Evolutionary conservation across 2,329 filamentous ascomycete genomes (phyloP), one percentile per base, ranked within the genome.

Genomic region (Ceratocystis albifundus): DNA sequence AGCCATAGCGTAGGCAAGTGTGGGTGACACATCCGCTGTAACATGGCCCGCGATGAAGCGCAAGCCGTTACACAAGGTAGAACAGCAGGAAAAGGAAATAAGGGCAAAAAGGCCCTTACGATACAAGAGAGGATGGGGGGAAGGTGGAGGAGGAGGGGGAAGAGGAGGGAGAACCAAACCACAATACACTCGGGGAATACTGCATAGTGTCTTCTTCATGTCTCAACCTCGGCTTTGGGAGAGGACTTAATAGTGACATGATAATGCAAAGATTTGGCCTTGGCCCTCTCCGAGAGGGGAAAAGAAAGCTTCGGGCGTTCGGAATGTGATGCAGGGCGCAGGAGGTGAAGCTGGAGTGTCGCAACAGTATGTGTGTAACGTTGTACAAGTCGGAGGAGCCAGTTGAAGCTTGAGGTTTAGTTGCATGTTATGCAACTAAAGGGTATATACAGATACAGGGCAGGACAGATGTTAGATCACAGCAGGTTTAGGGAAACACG

Each of bases 21-120:
- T 59, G 28, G 25, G 53, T 59, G 28, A n/a, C 53, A 59, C 53
- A 59, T n/a, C 28, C 53, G 53, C 53, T 59, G 28, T 25, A 53
- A 5, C 48, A 53, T 53, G 7, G 48, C 20, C 53, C 32, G 53
- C 28, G 53, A 59, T 6, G 28, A 59, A 32, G 53, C 32, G 17
- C 6, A 17, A 36, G 28, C 10, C 7, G 22, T 59, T 3, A 17
- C 53, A 59, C 53, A 59, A 41, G 53, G 17, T 17, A 59, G 12
- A 17, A 17, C 25, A 17, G 53, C 28, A 17, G 53, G 53, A 20
- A 25, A n/a, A 59, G 17, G 17, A 32, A 41, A 41, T 2, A 41
- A 41, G 12, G 12, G 36, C 36, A 41, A 8, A 41, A 41, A 32
- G 28, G 53, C 28, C 28, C 28, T 59, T 59, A 41, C 20, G 28